Conservation (phyloP, 306 rosid species). For the Hippophae gyantsensis region DNA sequence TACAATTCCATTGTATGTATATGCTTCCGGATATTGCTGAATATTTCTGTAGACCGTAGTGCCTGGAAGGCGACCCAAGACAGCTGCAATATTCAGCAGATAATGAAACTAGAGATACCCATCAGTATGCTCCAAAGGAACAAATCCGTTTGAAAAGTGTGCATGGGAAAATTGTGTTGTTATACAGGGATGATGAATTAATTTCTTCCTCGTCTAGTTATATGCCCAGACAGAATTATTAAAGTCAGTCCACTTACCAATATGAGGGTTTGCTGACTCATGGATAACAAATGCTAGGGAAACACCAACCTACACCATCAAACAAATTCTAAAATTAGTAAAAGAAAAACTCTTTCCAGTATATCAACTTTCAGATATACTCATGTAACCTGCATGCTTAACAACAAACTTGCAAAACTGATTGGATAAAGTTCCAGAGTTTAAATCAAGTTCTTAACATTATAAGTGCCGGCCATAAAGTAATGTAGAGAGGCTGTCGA, state of each 20-base stretch:
- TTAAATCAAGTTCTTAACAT: no score
- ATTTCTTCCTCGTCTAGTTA: neutral
- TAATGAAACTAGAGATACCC: neutral
- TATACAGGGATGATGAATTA: conserved; percentile 1
- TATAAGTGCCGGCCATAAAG: no score
- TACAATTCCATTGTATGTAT: conserved; percentile 91
- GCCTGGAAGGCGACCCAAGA: conserved; percentile 98
- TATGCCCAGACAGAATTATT: neutral
- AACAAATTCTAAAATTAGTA: conserved; percentile 6
- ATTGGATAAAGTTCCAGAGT: neutral
- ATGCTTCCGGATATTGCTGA: conserved; percentile 87
- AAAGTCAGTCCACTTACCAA: conserved; percentile 49
- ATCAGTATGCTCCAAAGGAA: no score
- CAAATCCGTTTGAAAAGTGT: no score
- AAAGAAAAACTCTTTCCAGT: conserved; percentile 14
- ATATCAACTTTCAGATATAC: neutral
- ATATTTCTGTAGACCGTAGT: conserved; percentile 86
- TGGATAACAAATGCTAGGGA: conserved; percentile 94
- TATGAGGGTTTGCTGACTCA: conserved; percentile 96
- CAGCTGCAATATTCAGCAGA: conserved; percentile 58
- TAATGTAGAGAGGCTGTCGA: no score
- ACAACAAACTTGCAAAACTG: neutral
- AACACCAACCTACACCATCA: conserved; percentile 66
- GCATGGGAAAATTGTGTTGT: neutral
- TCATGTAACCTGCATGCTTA: conserved; percentile 7